phyloP scores from a whole-genome alignment of 192 early-diverging fungal species.

The Neocallimastix lanati region DNA sequence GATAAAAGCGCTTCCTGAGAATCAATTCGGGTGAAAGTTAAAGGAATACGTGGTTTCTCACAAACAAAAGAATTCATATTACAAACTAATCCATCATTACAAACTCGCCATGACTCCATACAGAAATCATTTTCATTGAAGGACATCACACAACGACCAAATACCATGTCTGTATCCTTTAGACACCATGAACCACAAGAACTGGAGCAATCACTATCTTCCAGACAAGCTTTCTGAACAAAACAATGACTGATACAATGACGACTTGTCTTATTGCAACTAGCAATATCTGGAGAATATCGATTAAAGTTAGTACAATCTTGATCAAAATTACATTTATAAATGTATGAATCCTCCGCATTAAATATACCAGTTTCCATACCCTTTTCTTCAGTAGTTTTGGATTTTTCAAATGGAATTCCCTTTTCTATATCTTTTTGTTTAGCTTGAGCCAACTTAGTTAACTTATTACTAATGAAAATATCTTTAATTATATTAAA shows the following conservation, averaged over 20 bases:
- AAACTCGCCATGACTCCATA: not conserved
- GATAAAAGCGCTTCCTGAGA: not conserved
- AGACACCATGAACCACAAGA: not conserved
- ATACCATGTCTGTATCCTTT: not conserved
- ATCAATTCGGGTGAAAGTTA: not conserved
- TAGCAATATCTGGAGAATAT: not conserved
- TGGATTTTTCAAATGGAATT: not conserved
- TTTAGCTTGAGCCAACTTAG: not conserved
- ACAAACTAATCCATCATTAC: not conserved
- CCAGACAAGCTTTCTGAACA: not conserved
- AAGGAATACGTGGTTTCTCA: not conserved
- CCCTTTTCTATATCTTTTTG: not conserved
- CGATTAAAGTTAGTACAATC: not conserved
- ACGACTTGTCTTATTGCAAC: not conserved
- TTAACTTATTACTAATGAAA: not conserved
- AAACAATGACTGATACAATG: not conserved
- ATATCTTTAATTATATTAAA: not conserved
- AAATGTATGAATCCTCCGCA: not conserved
- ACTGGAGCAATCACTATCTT: not conserved
- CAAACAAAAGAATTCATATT: not conserved
- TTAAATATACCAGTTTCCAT: not conserved
- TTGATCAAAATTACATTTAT: not conserved
- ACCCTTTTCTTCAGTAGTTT: not conserved
- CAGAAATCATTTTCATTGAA: not conserved
- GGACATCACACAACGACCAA: not conserved